These are phyloP conservation scores for thale cress (Arabidopsis thaliana) DNA, from an alignment of 345 rosid genomes.

Conservation along the genomic window DNA sequence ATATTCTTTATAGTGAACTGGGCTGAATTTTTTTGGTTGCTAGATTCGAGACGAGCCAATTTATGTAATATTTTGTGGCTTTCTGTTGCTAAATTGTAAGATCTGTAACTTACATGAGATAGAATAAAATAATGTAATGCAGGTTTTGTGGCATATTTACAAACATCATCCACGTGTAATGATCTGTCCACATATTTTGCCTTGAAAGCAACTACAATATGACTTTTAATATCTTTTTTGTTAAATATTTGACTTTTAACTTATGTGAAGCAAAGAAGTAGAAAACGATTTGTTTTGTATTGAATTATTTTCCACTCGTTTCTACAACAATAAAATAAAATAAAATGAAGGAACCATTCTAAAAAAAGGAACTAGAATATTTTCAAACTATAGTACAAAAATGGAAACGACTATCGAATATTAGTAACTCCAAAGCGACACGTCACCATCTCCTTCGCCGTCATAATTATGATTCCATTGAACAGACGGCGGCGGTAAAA, in stretches of 20 bases:
- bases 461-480: conserved; percentile 8
- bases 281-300: not conserved
- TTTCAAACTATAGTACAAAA: not conserved
- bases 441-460: conserved; percentile 43
- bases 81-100: not conserved
- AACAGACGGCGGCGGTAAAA: conserved; percentile 47
- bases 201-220: not conserved
- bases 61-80: not conserved
- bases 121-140: not conserved
- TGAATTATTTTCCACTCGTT: not conserved
- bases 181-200: not conserved
- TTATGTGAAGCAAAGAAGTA: not conserved
- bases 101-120: not conserved
- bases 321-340: not conserved
- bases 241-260: not conserved
- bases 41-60: not conserved
- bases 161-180: not conserved
- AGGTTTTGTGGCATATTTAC: too few species aligned
- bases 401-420: not conserved
- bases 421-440: conserved; percentile 65
- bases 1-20: not conserved
- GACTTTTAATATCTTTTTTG: not conserved
- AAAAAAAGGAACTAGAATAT: not conserved
- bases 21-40: not conserved
- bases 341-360: not conserved